Evolutionary conservation across 805 yeast species (phyloP).

Genomic region (Metschnikowia matae): DNA sequence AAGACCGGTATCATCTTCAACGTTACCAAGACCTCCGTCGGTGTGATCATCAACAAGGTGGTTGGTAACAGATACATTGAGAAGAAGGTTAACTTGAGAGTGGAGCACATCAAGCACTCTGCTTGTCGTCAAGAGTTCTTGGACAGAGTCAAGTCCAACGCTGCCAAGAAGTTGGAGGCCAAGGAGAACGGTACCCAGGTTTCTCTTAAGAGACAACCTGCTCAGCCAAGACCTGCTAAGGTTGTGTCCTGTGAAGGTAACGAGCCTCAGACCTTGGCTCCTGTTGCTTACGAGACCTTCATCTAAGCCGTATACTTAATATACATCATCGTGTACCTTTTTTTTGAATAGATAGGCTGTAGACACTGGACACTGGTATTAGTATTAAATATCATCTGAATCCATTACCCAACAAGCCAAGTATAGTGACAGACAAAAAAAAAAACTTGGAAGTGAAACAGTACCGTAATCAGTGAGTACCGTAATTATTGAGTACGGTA

Average conservation of each 20-base stretch:
- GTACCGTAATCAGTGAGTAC: too few species aligned
- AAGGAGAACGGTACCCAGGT: slow-evolving; percentile 90
- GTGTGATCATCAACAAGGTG: slow-evolving; percentile 97
- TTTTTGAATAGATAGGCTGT: neutral
- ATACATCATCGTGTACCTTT: neutral
- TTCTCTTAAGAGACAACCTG: slow-evolving; percentile 97
- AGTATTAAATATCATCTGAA: too few species aligned
- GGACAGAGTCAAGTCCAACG: slow-evolving; percentile 97
- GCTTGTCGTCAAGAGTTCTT: slow-evolving; percentile 99
- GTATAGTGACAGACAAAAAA: too few species aligned
- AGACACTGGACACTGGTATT: too few species aligned
- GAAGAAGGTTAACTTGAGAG: slow-evolving; percentile 97
- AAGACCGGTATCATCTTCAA: slow-evolving; percentile 99
- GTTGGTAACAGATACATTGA: slow-evolving; percentile 99
- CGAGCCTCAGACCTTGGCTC: slow-evolving; percentile 95
- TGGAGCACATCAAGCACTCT: slow-evolving; percentile 99
- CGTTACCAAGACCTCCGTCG: slow-evolving; percentile 97
- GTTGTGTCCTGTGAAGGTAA: slow-evolving; percentile 76
- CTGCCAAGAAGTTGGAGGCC: slow-evolving; percentile 90
- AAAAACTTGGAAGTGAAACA: too few species aligned
- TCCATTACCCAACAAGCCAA: too few species aligned
- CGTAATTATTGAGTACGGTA: too few species aligned
- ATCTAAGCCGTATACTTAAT: slow-evolving; percentile 54
- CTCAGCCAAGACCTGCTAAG: slow-evolving; percentile 92
- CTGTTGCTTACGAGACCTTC: slow-evolving; percentile 99